Base-by-base conservation (phyloP, 2,329 filamentous ascomycete species). In the Cladorrhinum sp. region DNA sequence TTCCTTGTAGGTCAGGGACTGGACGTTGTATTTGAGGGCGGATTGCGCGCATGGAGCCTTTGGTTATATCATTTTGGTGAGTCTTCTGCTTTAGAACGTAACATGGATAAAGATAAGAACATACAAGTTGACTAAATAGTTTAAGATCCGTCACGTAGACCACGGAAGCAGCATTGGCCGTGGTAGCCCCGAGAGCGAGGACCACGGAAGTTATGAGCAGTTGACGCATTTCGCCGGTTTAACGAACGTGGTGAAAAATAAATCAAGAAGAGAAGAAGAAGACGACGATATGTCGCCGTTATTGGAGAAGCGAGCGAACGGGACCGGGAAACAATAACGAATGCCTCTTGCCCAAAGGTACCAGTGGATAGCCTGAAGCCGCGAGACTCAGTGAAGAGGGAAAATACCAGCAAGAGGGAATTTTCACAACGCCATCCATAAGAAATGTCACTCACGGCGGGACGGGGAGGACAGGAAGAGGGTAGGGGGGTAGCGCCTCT, bases 31-130 rank as follows among this genome's bases (percentile, higher is more conserved):
- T 1, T 74, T 76, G 41, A 84, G 60, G 9, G 79, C 81, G 1
- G 69, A 72, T 61, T 77, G 73, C 3, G 76, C 81, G 67, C 82
- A 85, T 23, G 80, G 79, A 41, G 81, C 81, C 79, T 84, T 62
- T 13, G 48, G 20, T 24, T 57, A 38, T 8, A n/a, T n/a, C 13
- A 24, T 23, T 41, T 2, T 18, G n/a, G n/a, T 45, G 16, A 27
- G 32, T 32, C 12, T 2, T 38, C 13, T 16, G 29, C 5, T 1
- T 7, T 32, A 13, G 6, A 22, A 45, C 10, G 36, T 3, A 41
- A 20, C n/a, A 7, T 4, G 20, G 2, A 3, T n/a, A 23, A 32
- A n/a, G 2, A 3, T 23, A 36, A 22, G 24, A 41, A 59, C 72
- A 18, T 73, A 79, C 77, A 67, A 81, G 67, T 7, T 73, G 65